Conservation (phyloP, 2,329 filamentous ascomycete species). For the Pestalotiopsis sp. region DNA sequence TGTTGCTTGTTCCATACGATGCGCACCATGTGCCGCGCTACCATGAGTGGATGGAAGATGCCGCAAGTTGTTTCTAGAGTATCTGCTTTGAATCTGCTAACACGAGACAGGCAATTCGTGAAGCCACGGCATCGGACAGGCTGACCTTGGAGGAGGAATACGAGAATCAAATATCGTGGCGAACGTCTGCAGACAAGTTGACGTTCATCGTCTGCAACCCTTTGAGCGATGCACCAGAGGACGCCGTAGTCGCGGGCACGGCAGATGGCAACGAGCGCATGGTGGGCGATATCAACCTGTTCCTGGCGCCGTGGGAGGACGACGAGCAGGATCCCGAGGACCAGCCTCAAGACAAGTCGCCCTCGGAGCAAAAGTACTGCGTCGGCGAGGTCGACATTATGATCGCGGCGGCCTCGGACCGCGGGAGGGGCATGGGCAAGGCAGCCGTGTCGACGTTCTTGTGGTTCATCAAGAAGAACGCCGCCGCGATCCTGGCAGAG, state of each 20-base stretch:
- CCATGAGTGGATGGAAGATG: slow-evolving; percentile 90
- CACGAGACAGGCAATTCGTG: slow-evolving; percentile 68
- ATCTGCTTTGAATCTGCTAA: background rate
- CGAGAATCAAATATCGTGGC: slow-evolving; percentile 88
- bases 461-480: slow-evolving; percentile 63
- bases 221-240: slow-evolving; percentile 10
- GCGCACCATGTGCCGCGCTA: slow-evolving; percentile 80
- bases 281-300: slow-evolving; percentile 81
- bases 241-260: slow-evolving; percentile 36
- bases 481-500: slow-evolving; percentile 58
- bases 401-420: slow-evolving; percentile 28
- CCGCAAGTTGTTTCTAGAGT: slow-evolving; percentile 42
- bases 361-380: slow-evolving; percentile 31
- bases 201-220: slow-evolving; percentile 84
- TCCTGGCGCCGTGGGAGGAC: slow-evolving; percentile 65
- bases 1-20: slow-evolving; percentile 84
- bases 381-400: slow-evolving; percentile 35
- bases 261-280: slow-evolving; percentile 61
- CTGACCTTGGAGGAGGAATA: slow-evolving; percentile 82
- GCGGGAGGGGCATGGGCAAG: slow-evolving; percentile 26
- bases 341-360: slow-evolving; percentile 14
- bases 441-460: slow-evolving; percentile 68
- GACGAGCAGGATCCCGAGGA: slow-evolving; percentile 37
- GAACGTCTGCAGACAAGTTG: slow-evolving; percentile 79
- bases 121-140: slow-evolving; percentile 85